Conservation (phyloP, 1,284 basidiomycete genomes). For the Cerioporus squamosus region DNA sequence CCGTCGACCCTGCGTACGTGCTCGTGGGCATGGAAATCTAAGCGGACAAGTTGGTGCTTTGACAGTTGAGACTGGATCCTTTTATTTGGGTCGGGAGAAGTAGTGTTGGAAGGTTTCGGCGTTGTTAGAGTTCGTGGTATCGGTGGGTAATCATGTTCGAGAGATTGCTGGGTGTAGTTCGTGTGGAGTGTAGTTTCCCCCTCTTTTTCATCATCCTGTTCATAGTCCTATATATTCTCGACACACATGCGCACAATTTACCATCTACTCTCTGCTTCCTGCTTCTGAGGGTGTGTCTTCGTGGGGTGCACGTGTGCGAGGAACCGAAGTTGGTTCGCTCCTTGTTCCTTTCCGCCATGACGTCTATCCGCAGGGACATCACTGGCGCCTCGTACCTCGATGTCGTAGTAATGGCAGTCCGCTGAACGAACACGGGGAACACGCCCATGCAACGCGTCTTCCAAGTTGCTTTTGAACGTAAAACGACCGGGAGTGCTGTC, state of each 20-base stretch:
- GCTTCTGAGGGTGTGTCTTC: neutral
- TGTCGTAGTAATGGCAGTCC: neutral
- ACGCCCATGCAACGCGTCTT: conserved; percentile 1
- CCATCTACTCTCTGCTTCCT: too few relatives aligned
- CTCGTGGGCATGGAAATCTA: conserved; percentile 80
- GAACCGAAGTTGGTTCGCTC: too few relatives aligned
- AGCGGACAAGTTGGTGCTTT: neutral
- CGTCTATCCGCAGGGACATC: neutral
- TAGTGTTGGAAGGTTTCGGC: conserved; percentile 9
- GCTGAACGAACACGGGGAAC: neutral
- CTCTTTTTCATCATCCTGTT: neutral
- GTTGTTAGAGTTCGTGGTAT: conserved; percentile 1
- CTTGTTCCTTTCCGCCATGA: neutral
- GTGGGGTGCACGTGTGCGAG: too few relatives aligned
- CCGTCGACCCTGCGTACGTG: conserved; percentile 70
- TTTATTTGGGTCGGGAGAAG: neutral
- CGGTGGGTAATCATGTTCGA: conserved; percentile 1
- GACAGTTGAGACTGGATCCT: neutral
- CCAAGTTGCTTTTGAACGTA: neutral
- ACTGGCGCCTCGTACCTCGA: conserved; percentile 5
- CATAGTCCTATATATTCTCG: neutral
- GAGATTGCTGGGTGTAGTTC: conserved; percentile 1
- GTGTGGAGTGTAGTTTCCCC: conserved; percentile 10
- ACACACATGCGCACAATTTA: too few relatives aligned
- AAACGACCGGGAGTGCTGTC: neutral